Evolutionary conservation across 495 filamentous ascomycete species (phyloP).

Genomic region (Talaromyces stipitatus): DNA sequence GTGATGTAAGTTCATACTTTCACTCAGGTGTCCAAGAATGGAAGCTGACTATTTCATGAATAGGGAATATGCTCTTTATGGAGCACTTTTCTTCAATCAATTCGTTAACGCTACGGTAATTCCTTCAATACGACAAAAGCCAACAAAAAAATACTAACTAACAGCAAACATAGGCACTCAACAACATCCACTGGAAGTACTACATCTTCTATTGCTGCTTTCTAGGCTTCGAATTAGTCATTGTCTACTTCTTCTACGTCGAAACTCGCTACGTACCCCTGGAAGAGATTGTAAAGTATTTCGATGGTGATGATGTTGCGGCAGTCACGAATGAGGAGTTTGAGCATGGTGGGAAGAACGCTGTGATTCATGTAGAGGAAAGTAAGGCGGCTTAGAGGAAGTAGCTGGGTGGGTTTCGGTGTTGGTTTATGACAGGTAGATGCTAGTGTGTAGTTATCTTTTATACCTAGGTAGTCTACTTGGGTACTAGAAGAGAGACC

Average conservation of each 20-base stretch:
- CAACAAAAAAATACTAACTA: slow-evolving; percentile 11
- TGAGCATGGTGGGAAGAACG: neutral
- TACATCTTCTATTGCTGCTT: slow-evolving; percentile 54
- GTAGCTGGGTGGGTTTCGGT: no score
- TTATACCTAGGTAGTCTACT: no score
- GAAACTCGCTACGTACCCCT: slow-evolving; percentile 57
- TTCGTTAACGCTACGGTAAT: slow-evolving; percentile 46
- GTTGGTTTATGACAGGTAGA: no score
- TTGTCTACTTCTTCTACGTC: slow-evolving; percentile 56
- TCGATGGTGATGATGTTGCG: slow-evolving; percentile 48
- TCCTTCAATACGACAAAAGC: slow-evolving; percentile 26
- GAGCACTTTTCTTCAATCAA: slow-evolving; percentile 48
- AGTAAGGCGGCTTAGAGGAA: neutral
- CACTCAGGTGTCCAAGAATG: neutral
- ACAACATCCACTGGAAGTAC: slow-evolving; percentile 45
- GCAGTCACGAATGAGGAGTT: slow-evolving; percentile 20
- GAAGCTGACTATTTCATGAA: neutral
- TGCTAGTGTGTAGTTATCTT: no score
- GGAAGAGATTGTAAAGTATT: slow-evolving; percentile 56
- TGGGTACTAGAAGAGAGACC: no score
- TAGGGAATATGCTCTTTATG: slow-evolving; percentile 23
- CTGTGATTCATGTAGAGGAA: neutral
- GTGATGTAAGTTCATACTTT: neutral
- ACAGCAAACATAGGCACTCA: slow-evolving; percentile 46
- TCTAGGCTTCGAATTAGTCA: slow-evolving; percentile 46